Percentiles rank a stretch among this genome's conserved stretches.
Conservation (phyloP, 495 filamentous ascomycete genomes). For the Penicillium parvum region DNA sequence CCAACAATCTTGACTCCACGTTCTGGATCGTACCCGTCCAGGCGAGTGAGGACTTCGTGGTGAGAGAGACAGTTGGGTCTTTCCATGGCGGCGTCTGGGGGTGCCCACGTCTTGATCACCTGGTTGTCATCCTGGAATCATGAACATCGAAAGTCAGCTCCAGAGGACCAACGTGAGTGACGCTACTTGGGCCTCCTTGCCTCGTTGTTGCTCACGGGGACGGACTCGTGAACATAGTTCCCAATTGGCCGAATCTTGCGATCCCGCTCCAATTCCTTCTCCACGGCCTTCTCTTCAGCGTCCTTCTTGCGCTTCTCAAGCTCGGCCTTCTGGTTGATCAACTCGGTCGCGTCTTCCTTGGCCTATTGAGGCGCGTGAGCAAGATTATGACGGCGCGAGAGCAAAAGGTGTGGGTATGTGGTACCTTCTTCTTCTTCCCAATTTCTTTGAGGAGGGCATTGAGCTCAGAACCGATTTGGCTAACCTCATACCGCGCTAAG, state of each 20-base stretch:
- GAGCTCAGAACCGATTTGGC: slow-evolving; percentile 74
- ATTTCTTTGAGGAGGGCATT: slow-evolving; percentile 89
- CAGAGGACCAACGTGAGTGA: not conserved
- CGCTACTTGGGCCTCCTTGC: slow-evolving; percentile 27
- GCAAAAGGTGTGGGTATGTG: slow-evolving; percentile 1
- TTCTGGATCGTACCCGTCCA: slow-evolving; percentile 92
- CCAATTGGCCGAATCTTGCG: slow-evolving; percentile 80
- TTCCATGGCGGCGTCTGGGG: slow-evolving; percentile 62
- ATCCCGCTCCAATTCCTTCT: slow-evolving; percentile 69
- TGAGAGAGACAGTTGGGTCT: slow-evolving; percentile 77
- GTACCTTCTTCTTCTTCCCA: slow-evolving; percentile 84
- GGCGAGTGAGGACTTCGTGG: slow-evolving; percentile 83
- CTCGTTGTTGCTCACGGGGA: slow-evolving; percentile 89
- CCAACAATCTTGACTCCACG: slow-evolving; percentile 92
- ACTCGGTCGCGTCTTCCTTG: slow-evolving; percentile 74
- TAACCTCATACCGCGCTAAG: slow-evolving; percentile 71
- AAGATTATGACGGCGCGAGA: too few species aligned
- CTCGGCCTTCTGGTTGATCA: slow-evolving; percentile 68
- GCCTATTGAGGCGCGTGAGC: slow-evolving; percentile 56
- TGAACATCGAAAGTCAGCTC: not conserved
- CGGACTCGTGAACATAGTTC: slow-evolving; percentile 88
- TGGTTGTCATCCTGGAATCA: slow-evolving; percentile 67
- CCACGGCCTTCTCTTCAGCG: slow-evolving; percentile 63
- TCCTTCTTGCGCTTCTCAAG: slow-evolving; percentile 78
- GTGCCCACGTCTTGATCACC: slow-evolving; percentile 71